phyloP scores from a whole-genome alignment of 768 basidiomycete species.

The Boletus barrowsii region DNA sequence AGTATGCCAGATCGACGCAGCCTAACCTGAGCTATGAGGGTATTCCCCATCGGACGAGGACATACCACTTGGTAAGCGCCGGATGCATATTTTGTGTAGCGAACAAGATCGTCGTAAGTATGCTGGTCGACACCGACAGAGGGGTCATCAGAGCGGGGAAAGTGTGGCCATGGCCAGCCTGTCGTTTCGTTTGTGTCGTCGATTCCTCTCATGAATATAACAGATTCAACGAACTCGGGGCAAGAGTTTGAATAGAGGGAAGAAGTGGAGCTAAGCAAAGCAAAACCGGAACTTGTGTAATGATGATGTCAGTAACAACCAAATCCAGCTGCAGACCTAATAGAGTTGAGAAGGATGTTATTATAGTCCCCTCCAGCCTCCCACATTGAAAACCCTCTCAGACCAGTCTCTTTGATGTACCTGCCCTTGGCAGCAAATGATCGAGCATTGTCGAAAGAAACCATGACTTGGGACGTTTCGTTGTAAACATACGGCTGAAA shows the following conservation, averaged over 20 bases:
- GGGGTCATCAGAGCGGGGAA: constrained; percentile 24
- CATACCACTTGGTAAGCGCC: constrained; percentile 47
- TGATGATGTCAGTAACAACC: background rate
- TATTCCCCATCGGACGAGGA: constrained; percentile 47
- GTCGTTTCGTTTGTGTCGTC: background rate
- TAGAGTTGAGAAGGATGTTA: constrained; percentile 59
- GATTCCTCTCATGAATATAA: constrained; percentile 4
- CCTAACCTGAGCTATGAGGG: constrained; percentile 39
- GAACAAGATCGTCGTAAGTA: constrained; percentile 42
- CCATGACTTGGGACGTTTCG: constrained; percentile 47
- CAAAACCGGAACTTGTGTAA: background rate
- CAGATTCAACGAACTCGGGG: background rate
- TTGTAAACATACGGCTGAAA: constrained; percentile 69
- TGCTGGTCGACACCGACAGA: constrained; percentile 32
- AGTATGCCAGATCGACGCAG: too few species aligned
- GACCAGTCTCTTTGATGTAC: constrained; percentile 49
- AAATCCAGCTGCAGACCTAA: constrained; percentile 25
- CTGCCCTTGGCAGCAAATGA: constrained; percentile 62
- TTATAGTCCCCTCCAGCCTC: constrained; percentile 65
- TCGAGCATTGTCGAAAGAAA: constrained; percentile 61
- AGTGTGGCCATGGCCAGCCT: constrained; percentile 21
- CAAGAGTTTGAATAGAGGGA: background rate
- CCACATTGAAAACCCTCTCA: constrained; percentile 70
- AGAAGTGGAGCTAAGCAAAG: background rate
- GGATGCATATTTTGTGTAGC: constrained; percentile 49